Base-by-base conservation (phyloP, 1,139 yeast species). In the Maudiozyma humilis region DNA sequence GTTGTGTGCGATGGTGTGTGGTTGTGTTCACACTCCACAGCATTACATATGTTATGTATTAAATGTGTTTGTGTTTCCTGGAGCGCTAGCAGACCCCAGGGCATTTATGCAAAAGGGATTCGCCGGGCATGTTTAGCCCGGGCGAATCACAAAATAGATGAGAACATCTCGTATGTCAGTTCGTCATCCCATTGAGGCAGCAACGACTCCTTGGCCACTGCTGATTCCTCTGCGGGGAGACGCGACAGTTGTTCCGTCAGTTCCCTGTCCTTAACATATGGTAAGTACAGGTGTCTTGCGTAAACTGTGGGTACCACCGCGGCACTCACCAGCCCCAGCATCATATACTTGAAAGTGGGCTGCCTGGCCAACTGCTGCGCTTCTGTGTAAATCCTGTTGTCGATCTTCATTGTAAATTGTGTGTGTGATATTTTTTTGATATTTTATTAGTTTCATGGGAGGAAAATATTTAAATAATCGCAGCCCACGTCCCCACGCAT, bases 251-350 rank as follows among this genome's bases (percentile, higher is more conserved):
- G 32, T 32, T 43, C 44, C 17, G 40, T 36, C 12, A 41, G 31
- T 7, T 31, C 36, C 10, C 32, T 37, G 16, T 25, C 29, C 6
- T 36, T 18, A 19, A 20, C 31, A 14, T 38, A 37, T 14, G 44
- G 45, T 30, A 27, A 37, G 17, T 23, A 23, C 10, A 23, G 10
- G 15, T 43, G 53, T 41, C 58, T 49, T 19, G 52, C 43, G 35
- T 56, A 56, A 36, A 56, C 44, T 1, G 59, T 51, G 7, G 63
- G 63, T 3, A 57, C 54, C 30, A 55, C 47, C 1, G 60, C 59
- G 31, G 57, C 60, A 38, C 59, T 51, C 4, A 52, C 47, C 18
- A 54, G 36, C 8, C 59, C 63, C 18, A 55, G 32, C 47, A 56
- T 42, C 37, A 57, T 36, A 38, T 51, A 52, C 27, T 47, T 52